A percentile compares a stretch with the other conserved stretches of the same genome.
Conservation (phyloP, 305 asterid genomes). For the Fraxinus sp. region DNA sequence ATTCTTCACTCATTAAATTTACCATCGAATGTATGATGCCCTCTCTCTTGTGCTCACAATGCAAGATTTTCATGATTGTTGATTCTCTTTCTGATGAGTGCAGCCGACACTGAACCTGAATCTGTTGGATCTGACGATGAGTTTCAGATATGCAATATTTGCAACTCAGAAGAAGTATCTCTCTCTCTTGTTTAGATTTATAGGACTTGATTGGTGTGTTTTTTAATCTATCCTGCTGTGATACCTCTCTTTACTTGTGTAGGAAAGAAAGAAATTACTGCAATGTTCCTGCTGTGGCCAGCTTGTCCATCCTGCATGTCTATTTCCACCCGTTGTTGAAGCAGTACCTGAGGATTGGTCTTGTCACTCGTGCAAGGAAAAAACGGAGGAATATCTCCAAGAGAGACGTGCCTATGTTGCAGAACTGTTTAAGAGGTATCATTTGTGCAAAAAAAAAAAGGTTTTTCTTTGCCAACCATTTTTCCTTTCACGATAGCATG, state of each 20-base stretch:
- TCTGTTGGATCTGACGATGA: conserved; percentile 84
- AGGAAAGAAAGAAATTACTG: conserved; percentile 93
- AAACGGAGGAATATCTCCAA: conserved; percentile 86
- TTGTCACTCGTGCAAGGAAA: conserved; percentile 88
- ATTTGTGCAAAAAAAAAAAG: conserved; percentile 6
- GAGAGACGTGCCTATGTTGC: conserved; percentile 70
- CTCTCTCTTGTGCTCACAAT: background rate
- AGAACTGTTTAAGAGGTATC: conserved; percentile 70
- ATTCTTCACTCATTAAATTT: background rate
- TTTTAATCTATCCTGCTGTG: conserved; percentile 10
- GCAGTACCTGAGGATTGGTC: conserved; percentile 69
- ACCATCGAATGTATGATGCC: background rate
- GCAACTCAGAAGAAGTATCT: conserved; percentile 81
- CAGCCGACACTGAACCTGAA: conserved; percentile 89
- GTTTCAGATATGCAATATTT: conserved; percentile 88
- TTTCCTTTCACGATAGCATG: background rate
- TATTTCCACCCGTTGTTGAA: conserved; percentile 77
- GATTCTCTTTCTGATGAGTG: conserved; percentile 29
- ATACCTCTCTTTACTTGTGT: conserved; percentile 26
- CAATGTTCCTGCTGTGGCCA: conserved; percentile 91
- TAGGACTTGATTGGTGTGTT: background rate
- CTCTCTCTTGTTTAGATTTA: background rate
- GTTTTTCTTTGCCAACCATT: background rate
- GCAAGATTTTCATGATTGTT: conserved; percentile 12
- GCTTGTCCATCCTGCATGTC: conserved; percentile 79